Conservation (phyloP, 163 green algal species). For the Scenedesmus sp. region DNA sequence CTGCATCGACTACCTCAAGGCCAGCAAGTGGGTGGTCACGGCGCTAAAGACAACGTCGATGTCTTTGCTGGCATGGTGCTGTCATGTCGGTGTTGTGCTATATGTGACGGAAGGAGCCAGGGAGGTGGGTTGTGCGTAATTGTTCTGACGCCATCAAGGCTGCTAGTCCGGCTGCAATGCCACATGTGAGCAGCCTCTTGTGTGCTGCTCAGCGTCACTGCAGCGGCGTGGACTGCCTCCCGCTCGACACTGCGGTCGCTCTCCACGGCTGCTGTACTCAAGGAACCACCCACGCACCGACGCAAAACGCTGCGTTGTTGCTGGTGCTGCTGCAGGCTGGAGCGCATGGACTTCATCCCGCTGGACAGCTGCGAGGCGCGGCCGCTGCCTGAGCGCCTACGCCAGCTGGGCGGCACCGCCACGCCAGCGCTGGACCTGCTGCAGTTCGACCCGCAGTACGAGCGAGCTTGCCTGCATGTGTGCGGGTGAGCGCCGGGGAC, state of each 20-base stretch:
- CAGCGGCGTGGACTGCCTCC: conserved; percentile 90
- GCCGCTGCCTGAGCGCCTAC: conserved; percentile 84
- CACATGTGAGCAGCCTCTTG: too few relatives aligned
- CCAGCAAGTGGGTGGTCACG: conserved; percentile 77
- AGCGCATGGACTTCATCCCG: conserved; percentile 94
- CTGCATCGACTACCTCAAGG: conserved; percentile 90
- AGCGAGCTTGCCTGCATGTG: conserved; percentile 76
- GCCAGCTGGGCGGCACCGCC: conserved; percentile 83
- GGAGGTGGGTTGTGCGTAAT: too few relatives aligned
- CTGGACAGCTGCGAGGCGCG: conserved; percentile 76
- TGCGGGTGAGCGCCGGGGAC: conserved; percentile 67
- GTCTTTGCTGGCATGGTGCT: too few relatives aligned
- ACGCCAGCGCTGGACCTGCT: conserved; percentile 93
- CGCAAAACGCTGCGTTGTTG: neutral
- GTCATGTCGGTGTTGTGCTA: too few relatives aligned
- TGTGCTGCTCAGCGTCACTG: too few relatives aligned
- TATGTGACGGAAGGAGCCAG: too few relatives aligned
- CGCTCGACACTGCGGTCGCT: conserved; percentile 70
- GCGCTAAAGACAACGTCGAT: too few relatives aligned
- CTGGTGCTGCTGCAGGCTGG: conserved; percentile 26
- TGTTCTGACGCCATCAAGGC: too few relatives aligned
- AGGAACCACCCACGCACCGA: neutral
- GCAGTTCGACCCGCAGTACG: conserved; percentile 73
- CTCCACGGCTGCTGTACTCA: too few relatives aligned
- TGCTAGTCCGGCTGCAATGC: too few relatives aligned